Conservation (phyloP, 257 asterid species). For the Solanum peruvianum region DNA sequence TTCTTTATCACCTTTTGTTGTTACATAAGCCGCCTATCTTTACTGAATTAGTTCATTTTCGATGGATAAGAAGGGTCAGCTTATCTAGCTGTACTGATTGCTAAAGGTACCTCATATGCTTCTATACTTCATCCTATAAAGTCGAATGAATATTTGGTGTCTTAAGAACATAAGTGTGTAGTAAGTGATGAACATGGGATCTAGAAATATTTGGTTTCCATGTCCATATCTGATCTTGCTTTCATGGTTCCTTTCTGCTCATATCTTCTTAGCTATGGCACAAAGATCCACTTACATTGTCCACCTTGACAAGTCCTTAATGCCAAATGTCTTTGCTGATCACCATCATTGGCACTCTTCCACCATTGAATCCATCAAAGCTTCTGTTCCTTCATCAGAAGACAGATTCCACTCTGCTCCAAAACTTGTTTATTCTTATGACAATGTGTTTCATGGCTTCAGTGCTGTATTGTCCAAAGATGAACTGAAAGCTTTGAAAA, state of each 20-base stretch:
- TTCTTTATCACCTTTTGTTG: too few species aligned
- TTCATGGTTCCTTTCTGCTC: not conserved
- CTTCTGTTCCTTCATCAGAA: not conserved
- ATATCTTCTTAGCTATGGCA: not conserved
- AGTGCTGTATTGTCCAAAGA: not conserved
- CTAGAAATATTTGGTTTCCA: not conserved
- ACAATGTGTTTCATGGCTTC: not conserved
- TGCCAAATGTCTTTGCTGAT: not conserved
- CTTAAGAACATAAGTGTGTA: not conserved
- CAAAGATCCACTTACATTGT: not conserved
- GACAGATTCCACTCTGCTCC: not conserved
- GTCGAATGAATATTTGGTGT: not conserved
- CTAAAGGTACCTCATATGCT: not conserved
- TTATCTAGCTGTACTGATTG: not conserved
- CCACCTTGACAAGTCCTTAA: not conserved
- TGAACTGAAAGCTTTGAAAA: not conserved
- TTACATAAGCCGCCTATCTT: not conserved
- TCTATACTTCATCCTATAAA: not conserved
- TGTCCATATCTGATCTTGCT: not conserved
- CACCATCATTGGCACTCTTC: not conserved
- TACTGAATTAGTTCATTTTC: not conserved
- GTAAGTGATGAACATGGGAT: too few species aligned
- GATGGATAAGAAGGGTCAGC: not conserved
- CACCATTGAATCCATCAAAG: not conserved
- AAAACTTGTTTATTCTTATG: not conserved